These are phyloP conservation scores for Wickerhamiella alocasiicola DNA, from an alignment of 805 yeast species.

Conservation along the genomic window DNA sequence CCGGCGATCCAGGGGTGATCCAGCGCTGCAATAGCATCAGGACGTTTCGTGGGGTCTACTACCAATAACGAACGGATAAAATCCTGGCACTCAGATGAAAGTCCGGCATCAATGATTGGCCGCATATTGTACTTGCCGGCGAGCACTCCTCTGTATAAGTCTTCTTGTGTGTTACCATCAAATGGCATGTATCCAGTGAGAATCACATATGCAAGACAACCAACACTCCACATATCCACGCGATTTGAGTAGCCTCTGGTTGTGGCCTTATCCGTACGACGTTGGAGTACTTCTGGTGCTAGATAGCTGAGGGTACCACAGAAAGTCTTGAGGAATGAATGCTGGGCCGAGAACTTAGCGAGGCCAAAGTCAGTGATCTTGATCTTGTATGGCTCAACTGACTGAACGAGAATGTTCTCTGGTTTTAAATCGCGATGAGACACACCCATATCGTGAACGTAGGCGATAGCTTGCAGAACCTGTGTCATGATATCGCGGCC, in stretches of 20 bases:
- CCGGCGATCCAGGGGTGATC: constrained; percentile 65
- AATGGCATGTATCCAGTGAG: constrained; percentile 90
- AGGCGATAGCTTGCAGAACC: constrained; percentile 67
- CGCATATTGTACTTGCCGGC: constrained; percentile 64
- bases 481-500: constrained; percentile 79
- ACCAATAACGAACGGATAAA: constrained; percentile 61
- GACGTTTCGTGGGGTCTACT: constrained; percentile 60
- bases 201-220: constrained; percentile 84
- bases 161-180: constrained; percentile 83
- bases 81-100: constrained; percentile 57
- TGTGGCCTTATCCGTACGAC: constrained; percentile 21
- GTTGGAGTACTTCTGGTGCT: constrained; percentile 79
- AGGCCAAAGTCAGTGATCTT: constrained; percentile 94
- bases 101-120: constrained; percentile 45
- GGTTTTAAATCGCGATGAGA: constrained; percentile 97
- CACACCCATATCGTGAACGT: constrained; percentile 81
- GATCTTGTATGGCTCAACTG: constrained; percentile 81
- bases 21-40: constrained; percentile 66
- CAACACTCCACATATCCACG: constrained; percentile 97
- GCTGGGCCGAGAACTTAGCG: constrained; percentile 77
- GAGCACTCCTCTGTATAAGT: constrained; percentile 62
- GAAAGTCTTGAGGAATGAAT: constrained; percentile 84
- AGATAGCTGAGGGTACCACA: constrained; percentile 96
- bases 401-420: constrained; percentile 81
- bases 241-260: constrained; percentile 50